A percentile compares a stretch with the other conserved stretches of the same genome.
Conservation (phyloP, 305 asterid genomes). For the Euphrasia arctica region DNA sequence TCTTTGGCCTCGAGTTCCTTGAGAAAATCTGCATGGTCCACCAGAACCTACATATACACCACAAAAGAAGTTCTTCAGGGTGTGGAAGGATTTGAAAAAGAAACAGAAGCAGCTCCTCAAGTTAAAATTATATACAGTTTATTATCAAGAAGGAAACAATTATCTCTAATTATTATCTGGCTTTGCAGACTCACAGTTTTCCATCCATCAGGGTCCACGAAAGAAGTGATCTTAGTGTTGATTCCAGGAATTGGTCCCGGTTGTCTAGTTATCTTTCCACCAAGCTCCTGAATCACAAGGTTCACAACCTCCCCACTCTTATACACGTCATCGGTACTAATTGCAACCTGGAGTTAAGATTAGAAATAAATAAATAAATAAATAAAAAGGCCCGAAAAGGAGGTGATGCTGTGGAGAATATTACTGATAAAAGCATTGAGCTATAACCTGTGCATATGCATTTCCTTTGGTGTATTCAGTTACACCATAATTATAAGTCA, state of each 20-base stretch:
- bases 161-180: background rate
- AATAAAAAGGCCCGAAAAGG: constrained; percentile 13
- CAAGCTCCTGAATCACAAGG: constrained; percentile 71
- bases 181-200: constrained; percentile 62
- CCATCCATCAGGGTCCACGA: constrained; percentile 98
- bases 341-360: constrained; percentile 50
- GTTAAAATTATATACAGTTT: background rate
- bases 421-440: constrained; percentile 11
- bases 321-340: constrained; percentile 80
- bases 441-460: constrained; percentile 91
- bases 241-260: constrained; percentile 89
- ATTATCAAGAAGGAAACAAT: background rate
- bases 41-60: constrained; percentile 61
- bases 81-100: background rate
- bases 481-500: constrained; percentile 94
- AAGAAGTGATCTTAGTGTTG: constrained; percentile 81
- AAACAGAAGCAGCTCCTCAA: background rate
- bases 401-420: constrained; percentile 5
- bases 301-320: constrained; percentile 85
- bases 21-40: constrained; percentile 78
- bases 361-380: background rate
- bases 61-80: background rate
- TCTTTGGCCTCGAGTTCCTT: constrained; percentile 58
- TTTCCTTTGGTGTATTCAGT: constrained; percentile 92
- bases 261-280: constrained; percentile 86